Conservation (phyloP, 495 filamentous ascomycete genomes). For the Aspergillus hancockii region DNA sequence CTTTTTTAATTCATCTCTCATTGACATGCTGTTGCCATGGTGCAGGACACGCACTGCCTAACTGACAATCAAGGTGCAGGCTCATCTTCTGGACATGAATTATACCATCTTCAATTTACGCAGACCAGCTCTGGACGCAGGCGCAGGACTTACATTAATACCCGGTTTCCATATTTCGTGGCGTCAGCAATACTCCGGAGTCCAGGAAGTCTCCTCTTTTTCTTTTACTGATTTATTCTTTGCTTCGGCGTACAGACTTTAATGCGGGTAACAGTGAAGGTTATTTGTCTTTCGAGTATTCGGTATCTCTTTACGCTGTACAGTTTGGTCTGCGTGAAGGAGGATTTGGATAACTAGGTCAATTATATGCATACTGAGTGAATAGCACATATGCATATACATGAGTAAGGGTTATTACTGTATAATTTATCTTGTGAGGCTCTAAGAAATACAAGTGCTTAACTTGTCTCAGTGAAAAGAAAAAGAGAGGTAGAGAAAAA, state of each 20-base stretch:
- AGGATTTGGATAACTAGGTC: background rate
- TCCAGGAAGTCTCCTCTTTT: background rate
- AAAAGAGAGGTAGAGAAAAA: too few relatives aligned
- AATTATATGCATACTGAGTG: background rate
- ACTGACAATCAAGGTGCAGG: conserved; percentile 12
- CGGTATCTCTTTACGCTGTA: background rate
- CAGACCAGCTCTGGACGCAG: background rate
- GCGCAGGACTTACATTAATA: conserved; percentile 1
- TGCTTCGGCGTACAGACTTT: background rate
- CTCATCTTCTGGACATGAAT: conserved; percentile 8
- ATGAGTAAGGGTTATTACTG: too few relatives aligned
- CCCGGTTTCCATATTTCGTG: background rate
- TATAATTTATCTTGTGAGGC: too few relatives aligned
- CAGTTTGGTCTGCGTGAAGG: background rate
- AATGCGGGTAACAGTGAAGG: background rate
- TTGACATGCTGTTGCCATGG: background rate
- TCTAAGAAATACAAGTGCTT: too few relatives aligned
- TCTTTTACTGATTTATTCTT: conserved; percentile 2
- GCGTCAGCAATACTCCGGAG: background rate
- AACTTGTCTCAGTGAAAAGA: too few relatives aligned
- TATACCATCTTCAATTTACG: background rate
- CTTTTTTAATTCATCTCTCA: background rate
- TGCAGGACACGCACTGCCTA: background rate
- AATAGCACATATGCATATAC: too few relatives aligned
- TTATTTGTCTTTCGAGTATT: conserved; percentile 1